Evolutionary conservation across 495 filamentous ascomycete genomes (phyloP), one percentile per base, ranked within the genome.

Genomic region (Aspergillus sclerotioniger): DNA sequence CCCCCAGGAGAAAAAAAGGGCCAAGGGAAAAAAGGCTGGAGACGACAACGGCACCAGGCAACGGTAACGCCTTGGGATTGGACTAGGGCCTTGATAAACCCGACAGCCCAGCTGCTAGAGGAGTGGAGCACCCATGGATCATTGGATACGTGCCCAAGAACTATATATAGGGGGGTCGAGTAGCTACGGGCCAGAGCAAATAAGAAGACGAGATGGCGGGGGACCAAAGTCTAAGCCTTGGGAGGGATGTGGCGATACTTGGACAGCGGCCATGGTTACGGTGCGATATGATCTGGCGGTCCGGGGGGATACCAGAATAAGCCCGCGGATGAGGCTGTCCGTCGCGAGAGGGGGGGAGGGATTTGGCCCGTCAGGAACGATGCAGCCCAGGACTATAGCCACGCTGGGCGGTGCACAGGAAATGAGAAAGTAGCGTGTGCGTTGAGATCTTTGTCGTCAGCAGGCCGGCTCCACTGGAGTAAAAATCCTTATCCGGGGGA

Each of bases 131-230:
- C 37, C 37, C 37, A 41, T n/a, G 37, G 13, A 50, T 50, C 25
- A 46, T 17, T 46, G 44, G 44, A 50, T 50, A 50, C 47, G 25
- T 50, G 25, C 47, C 47, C 47, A 32, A 17, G 31, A 50, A 50
- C 28, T 32, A 50, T 50, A 50, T 50, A 50, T 50, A 50, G 47
- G 47, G 47, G 47, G 47, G 25, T 16, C 13, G 47, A n/a, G n/a
- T 25, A 49, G n/a, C 46, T 28, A 49, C 46, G 7, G n/a, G 20
- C 17, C 17, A 6, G 16, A 32, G 21, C 47, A 50, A 28, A 28
- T 31, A 16, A 20, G 46, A 29, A 29, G 46, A 15, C n/a, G 21
- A 29, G 46, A n/a, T 9, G 6, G 25, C 20, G 31, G 47, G 19
- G 25, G n/a, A 12, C 13, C 47, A 32, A 31, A 31, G 20, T 32